Evolutionary conservation across 192 early-diverging fungal genomes (phyloP).

Genomic region (Entophlyctis helioformis): DNA sequence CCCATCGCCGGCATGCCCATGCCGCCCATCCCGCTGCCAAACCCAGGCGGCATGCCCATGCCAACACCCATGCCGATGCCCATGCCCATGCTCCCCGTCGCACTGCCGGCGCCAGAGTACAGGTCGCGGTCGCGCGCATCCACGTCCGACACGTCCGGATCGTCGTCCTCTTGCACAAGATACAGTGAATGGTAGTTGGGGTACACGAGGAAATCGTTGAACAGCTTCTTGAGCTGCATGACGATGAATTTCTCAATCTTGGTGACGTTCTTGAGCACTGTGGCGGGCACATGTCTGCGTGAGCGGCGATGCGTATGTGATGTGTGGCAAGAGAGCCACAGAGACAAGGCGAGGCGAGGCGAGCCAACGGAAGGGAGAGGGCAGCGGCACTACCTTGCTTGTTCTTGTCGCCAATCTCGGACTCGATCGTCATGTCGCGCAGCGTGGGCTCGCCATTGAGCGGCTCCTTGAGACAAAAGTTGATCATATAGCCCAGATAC

Average conservation of each 20-base stretch:
- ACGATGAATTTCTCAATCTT: slow-evolving; percentile 42
- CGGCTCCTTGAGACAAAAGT: slow-evolving; percentile 46
- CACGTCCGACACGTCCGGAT: too few species aligned
- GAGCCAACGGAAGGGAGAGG: not conserved
- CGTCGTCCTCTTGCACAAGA: slow-evolving; percentile 9
- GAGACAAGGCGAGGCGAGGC: too few species aligned
- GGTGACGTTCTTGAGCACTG: slow-evolving; percentile 47
- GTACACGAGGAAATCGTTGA: slow-evolving; percentile 33
- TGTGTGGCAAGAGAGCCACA: too few species aligned
- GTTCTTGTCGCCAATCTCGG: slow-evolving; percentile 40
- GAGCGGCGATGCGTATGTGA: too few species aligned
- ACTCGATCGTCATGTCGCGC: slow-evolving; percentile 44
- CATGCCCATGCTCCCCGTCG: too few species aligned
- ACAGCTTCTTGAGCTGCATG: slow-evolving; percentile 17
- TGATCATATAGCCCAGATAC: slow-evolving; percentile 44
- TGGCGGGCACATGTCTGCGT: too few species aligned
- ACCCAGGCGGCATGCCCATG: too few species aligned
- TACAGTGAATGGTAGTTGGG: slow-evolving; percentile 32
- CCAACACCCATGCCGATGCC: too few species aligned
- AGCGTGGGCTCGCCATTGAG: slow-evolving; percentile 29
- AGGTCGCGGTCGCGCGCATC: too few species aligned
- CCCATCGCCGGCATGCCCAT: too few species aligned
- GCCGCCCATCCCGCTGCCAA: too few species aligned
- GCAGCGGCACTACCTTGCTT: slow-evolving; percentile 14
- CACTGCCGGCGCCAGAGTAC: too few species aligned